phyloP scores from a whole-genome alignment of 1,284 basidiomycete genomes.

The Mycena citricolor region DNA sequence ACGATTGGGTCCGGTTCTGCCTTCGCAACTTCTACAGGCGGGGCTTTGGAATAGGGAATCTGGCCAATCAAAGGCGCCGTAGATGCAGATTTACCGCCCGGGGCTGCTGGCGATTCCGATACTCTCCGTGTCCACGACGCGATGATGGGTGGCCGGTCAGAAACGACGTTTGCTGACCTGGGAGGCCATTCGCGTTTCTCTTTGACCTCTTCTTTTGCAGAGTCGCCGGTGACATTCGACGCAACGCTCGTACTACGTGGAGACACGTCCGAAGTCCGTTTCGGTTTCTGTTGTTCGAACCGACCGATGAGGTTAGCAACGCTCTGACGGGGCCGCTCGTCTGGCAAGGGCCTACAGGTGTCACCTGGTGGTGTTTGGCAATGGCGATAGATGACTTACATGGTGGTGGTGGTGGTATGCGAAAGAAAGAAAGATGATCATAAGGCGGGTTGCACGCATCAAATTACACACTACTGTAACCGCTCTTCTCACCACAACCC shows the following conservation, averaged over 20 bases:
- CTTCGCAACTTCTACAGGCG: too few relatives aligned
- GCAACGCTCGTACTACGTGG: conserved; percentile 60
- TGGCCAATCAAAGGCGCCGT: too few relatives aligned
- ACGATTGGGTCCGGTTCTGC: conserved; percentile 15
- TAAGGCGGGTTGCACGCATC: conserved; percentile 4
- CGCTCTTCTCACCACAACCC: conserved; percentile 15
- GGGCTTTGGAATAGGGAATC: too few relatives aligned
- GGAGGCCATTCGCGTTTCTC: conserved; percentile 80
- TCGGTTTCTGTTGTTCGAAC: conserved; percentile 76
- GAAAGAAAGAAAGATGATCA: conserved; percentile 8
- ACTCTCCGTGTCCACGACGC: conserved; percentile 29
- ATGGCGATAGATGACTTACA: conserved; percentile 23
- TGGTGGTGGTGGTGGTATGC: conserved; percentile 12
- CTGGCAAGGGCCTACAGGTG: conserved; percentile 66
- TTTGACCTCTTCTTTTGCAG: conserved; percentile 60
- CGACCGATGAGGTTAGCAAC: conserved; percentile 83
- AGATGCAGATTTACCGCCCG: background rate
- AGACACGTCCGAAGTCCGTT: conserved; percentile 49
- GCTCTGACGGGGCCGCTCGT: conserved; percentile 77
- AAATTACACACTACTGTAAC: conserved; percentile 17
- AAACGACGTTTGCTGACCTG: conserved; percentile 37
- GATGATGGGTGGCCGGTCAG: conserved; percentile 31
- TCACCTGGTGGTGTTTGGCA: background rate
- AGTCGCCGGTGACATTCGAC: conserved; percentile 63
- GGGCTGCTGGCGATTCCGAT: conserved; percentile 23